Percentiles rank a stretch among this genome's conserved stretches.
phyloP scores from a whole-genome alignment of 495 filamentous ascomycete species.

The Melanomma pulvis-pyrius region DNA sequence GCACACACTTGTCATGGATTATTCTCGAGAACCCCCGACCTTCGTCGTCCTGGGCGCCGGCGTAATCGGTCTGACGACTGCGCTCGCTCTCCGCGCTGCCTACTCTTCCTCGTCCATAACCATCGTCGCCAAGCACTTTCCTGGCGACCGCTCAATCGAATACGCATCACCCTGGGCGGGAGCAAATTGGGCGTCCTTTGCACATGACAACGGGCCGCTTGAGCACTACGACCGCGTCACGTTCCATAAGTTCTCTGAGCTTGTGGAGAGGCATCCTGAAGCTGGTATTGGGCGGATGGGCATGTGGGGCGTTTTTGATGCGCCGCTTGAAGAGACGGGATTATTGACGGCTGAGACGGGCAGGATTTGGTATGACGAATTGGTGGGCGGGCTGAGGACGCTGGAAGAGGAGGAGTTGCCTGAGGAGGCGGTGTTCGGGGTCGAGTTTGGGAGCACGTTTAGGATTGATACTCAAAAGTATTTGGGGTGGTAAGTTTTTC shows the following conservation, averaged over 20 bases:
- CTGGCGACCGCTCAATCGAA: conserved; percentile 40
- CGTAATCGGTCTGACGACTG: conserved; percentile 42
- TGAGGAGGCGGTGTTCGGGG: conserved; percentile 36
- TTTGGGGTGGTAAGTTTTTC: conserved; percentile 33
- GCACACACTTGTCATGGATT: neutral
- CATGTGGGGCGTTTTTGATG: conserved; percentile 40
- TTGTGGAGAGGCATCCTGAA: conserved; percentile 18
- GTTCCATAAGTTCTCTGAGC: conserved; percentile 41
- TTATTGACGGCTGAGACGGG: conserved; percentile 39
- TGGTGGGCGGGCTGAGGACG: conserved; percentile 33
- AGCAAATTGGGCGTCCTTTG: conserved; percentile 42
- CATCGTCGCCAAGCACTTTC: conserved; percentile 41
- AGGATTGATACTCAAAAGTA: conserved; percentile 42
- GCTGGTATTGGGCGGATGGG: conserved; percentile 29
- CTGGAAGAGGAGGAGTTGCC: conserved; percentile 30
- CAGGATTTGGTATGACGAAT: conserved; percentile 43
- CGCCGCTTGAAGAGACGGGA: conserved; percentile 34
- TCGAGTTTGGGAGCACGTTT: conserved; percentile 37
- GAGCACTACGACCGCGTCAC: conserved; percentile 47
- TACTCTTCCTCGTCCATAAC: conserved; percentile 35
- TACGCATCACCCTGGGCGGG: conserved; percentile 44
- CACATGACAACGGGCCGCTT: conserved; percentile 41
- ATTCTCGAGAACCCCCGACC: neutral
- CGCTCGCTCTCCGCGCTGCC: conserved; percentile 32
- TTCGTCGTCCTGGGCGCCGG: conserved; percentile 41